Conservation (phyloP, 495 filamentous ascomycete genomes). For the Penicillium goetzii region DNA sequence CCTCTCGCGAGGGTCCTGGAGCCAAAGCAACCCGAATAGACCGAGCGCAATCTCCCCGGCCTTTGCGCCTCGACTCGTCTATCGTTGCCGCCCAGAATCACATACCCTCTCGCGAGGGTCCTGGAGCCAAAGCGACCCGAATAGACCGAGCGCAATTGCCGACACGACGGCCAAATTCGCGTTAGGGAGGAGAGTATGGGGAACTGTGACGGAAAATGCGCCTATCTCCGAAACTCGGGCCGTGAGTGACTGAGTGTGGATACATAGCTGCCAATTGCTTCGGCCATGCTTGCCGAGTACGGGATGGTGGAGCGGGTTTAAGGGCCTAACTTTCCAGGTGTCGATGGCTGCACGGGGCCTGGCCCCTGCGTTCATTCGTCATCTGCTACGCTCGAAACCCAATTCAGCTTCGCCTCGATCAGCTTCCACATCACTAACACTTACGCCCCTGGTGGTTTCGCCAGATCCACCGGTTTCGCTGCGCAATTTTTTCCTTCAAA, state of each 20-base stretch:
- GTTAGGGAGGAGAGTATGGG: background rate
- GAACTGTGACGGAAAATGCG: background rate
- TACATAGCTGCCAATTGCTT: background rate
- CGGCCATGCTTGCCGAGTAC: background rate
- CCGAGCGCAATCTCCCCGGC: background rate
- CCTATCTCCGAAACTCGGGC: background rate
- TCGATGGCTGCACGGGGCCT: slow-evolving; percentile 6
- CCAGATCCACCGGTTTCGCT: background rate
- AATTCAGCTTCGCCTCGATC: slow-evolving; percentile 10
- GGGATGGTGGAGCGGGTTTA: slow-evolving; percentile 1
- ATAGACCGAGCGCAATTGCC: background rate
- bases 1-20: slow-evolving; percentile 1
- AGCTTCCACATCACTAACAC: background rate
- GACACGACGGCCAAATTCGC: background rate
- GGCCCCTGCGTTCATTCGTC: slow-evolving; percentile 11
- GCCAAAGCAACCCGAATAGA: background rate
- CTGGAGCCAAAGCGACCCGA: background rate
- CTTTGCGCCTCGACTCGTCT: background rate
- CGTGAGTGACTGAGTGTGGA: background rate
- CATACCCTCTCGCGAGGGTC: background rate
- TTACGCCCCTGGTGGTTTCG: slow-evolving; percentile 3
- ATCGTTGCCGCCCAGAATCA: background rate
- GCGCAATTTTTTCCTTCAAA: slow-evolving; percentile 1
- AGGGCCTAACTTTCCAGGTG: slow-evolving; percentile 11
- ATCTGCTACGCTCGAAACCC: slow-evolving; percentile 8